Base-by-base conservation (phyloP, 495 filamentous ascomycete genomes). In the Cudoniella acicularis region DNA sequence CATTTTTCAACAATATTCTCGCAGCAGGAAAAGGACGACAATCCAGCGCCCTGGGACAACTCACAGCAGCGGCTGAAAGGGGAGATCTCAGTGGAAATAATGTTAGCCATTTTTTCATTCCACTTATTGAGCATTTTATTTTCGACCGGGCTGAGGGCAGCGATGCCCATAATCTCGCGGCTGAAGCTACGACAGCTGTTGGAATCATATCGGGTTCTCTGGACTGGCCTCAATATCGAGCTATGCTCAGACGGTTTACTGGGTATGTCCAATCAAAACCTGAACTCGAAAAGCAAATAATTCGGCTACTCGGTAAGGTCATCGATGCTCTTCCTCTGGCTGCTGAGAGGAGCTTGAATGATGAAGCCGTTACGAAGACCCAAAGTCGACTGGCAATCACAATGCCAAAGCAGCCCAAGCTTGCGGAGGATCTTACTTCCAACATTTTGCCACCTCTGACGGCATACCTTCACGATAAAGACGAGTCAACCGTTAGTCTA, bases 11-110 rank as follows among this genome's bases (percentile, higher is more conserved):
- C 70, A 96, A 96, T 61, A 82, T 96, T 42, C 78, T 98, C 13
- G 91, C 95, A 57, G 93, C 95, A 48, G 95, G 96, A 59, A 86
- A 92, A 46, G 88, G 94, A 55, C 85, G 91, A 62, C 89, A 95
- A 61, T 80, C 94, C 23, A 83, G 90, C 56, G 94, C 95, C 10
- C 72, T 98, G 21, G 87, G 89, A 45, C 76, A 89, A 47, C 73
- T 98, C 18, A 85, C 88, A 48, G 72, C 72, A 10, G 84, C 86
- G 53, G 88, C 88, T 30, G 67, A 75, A 2, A 80, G 81, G 52
- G 80, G 82, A 18, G 72, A 80, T 40, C 71, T 97, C 22, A 79
- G 78, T 47, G 87, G 88, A 64, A 81, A 82, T 43, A 93, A 96
- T 64, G 79, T 96, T 61, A 85, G 85, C 64, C 85, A 92, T 42